Conservation (phyloP, 2,329 filamentous ascomycete species). For the Magnaporthiopsis incrustans region DNA sequence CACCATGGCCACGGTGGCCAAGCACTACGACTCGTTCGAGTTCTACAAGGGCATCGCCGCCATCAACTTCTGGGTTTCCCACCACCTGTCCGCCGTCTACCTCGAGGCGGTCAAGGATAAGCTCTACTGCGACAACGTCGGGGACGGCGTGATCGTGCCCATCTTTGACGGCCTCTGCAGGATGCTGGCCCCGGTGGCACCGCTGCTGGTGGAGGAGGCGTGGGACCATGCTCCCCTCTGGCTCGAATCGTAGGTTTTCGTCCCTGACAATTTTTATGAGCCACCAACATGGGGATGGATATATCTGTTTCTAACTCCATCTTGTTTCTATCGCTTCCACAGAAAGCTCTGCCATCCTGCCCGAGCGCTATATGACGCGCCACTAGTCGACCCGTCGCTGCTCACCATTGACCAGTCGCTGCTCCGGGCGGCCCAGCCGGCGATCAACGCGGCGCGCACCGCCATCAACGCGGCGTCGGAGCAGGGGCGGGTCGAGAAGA, state of each 20-base stretch:
- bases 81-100: conserved; percentile 86
- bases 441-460: conserved; percentile 47
- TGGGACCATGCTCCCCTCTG: conserved; percentile 68
- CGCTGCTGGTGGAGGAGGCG: conserved; percentile 78
- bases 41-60: conserved; percentile 70
- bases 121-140: conserved; percentile 65
- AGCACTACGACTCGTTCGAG: conserved; percentile 62
- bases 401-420: conserved; percentile 28
- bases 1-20: conserved; percentile 55
- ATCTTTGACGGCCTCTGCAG: conserved; percentile 67
- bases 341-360: conserved; percentile 31
- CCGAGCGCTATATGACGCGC: conserved; percentile 36
- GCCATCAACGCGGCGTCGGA: conserved; percentile 73
- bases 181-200: conserved; percentile 75
- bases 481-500: conserved; percentile 59
- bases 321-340: not conserved
- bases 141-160: conserved; percentile 53
- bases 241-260: conserved; percentile 36
- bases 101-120: conserved; percentile 88
- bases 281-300: too few species aligned
- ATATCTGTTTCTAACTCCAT: too few species aligned
- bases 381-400: conserved; percentile 33
- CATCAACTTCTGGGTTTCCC: conserved; percentile 74
- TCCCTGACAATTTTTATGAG: too few species aligned
- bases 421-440: conserved; percentile 34